Evolutionary conservation across 768 basidiomycete species (phyloP).

Genomic region (Obba rivulosa): DNA sequence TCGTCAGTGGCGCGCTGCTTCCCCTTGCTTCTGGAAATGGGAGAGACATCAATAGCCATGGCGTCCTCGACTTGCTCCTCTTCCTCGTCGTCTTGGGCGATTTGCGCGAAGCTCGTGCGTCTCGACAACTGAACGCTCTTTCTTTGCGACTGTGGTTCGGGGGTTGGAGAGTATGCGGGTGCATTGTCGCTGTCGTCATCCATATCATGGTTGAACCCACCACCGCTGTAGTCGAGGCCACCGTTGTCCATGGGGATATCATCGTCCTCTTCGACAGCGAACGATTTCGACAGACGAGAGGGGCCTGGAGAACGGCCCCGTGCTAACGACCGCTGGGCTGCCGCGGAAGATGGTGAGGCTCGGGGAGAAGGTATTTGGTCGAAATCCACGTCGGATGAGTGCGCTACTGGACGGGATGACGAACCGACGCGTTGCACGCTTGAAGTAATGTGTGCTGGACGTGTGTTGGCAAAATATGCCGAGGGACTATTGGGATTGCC

Average conservation of each 20-base stretch:
- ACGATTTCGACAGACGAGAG: conserved; percentile 19
- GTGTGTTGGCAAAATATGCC: conserved; percentile 25
- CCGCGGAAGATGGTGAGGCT: conserved; percentile 14
- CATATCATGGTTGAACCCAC: conserved; percentile 10
- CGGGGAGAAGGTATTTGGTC: conserved; percentile 30
- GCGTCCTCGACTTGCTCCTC: conserved; percentile 28
- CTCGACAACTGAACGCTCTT: conserved; percentile 3
- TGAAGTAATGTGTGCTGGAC: conserved; percentile 21
- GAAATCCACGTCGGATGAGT: conserved; percentile 28
- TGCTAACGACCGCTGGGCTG: conserved; percentile 15
- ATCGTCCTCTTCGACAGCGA: conserved; percentile 11
- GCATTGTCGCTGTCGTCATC: conserved; percentile 7
- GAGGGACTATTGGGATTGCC: conserved; percentile 25
- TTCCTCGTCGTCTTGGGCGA: conserved; percentile 44
- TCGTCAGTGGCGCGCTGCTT: conserved; percentile 35
- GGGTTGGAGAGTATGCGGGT: not conserved
- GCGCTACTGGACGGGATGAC: conserved; percentile 23
- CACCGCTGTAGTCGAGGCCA: conserved; percentile 1
- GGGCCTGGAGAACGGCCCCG: conserved; percentile 14
- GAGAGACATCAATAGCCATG: conserved; percentile 8
- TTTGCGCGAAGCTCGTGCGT: conserved; percentile 38
- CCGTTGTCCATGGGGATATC: conserved; percentile 7
- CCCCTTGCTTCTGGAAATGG: conserved; percentile 14
- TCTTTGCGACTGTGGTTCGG: not conserved
- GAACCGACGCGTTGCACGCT: conserved; percentile 27